Evolutionary conservation across 2,329 filamentous ascomycete genomes (phyloP).

Genomic region (Aspergillus sp.): DNA sequence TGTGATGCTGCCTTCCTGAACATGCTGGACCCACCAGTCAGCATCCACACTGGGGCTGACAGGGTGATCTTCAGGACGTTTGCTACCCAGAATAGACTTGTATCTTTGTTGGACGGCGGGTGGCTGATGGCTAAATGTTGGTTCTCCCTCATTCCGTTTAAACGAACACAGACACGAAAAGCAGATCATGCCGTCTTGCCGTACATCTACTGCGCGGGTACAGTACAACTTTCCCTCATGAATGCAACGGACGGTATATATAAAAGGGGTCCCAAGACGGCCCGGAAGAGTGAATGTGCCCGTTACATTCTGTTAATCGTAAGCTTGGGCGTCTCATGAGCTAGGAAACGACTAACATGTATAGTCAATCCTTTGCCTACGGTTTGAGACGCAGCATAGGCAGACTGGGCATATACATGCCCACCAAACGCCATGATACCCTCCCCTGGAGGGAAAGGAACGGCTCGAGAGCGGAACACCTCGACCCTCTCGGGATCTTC

Average conservation of each 20-base stretch:
- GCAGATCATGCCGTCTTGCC: conserved; percentile 42
- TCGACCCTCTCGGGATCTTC: conserved; percentile 21
- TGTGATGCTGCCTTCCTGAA: conserved; percentile 17
- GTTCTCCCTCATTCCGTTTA: conserved; percentile 36
- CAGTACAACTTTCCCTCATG: conserved; percentile 47
- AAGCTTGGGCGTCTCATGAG: neutral
- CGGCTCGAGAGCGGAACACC: conserved; percentile 20
- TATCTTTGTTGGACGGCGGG: conserved; percentile 22
- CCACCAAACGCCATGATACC: conserved; percentile 45
- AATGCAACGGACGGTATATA: conserved; percentile 44
- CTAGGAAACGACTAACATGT: conserved; percentile 34
- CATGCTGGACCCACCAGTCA: conserved; percentile 27
- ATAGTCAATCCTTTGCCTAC: conserved; percentile 43
- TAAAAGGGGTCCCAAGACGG: conserved; percentile 40
- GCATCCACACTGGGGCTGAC: conserved; percentile 28
- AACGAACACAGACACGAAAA: conserved; percentile 48
- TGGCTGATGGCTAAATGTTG: conserved; percentile 25
- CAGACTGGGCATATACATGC: conserved; percentile 51
- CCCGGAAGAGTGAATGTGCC: conserved; percentile 47
- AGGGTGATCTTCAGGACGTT: conserved; percentile 26
- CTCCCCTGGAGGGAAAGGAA: conserved; percentile 36
- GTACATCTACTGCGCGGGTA: conserved; percentile 45
- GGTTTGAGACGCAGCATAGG: conserved; percentile 49
- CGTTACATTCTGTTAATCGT: conserved; percentile 39
- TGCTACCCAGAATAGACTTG: conserved; percentile 20